Evolutionary conservation across 768 basidiomycete species (phyloP), one percentile per base, ranked within the genome.

Genomic region (Termitomyces heimii): DNA sequence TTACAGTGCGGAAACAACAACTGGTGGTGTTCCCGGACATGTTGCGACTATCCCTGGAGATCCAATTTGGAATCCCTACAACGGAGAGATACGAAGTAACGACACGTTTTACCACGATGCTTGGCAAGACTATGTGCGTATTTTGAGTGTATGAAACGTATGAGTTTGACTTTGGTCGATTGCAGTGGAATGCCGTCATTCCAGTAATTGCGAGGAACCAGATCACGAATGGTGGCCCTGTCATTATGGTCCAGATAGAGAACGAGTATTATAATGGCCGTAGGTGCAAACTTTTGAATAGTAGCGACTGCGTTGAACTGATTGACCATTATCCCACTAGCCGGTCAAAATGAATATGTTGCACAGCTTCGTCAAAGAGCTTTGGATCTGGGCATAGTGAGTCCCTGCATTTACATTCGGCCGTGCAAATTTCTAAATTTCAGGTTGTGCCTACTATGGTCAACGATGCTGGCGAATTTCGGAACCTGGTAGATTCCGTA

Each of bases 261-360:
- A 62, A 62, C 18, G 62, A 62, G 26, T 62, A 58, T 22, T 62
- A 62, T 34, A 62, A 62, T 29, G 62, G 62, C 18, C 42, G 62
- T 62, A 22, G 26, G 55, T 18, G 14, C 35, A 24, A 9, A 4
- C 26, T 29, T 20, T 22, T 28, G 26, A 7, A 39, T 14, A n/a
- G 7, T n/a, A 6, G 3, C 40, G 51, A 29, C n/a, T 20, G 14
- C 18, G n/a, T 51, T 5, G 18, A 28, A 39, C 24, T 37, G 4
- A 24, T 39, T n/a, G 16, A 10, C 28, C 39, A 12, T n/a, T 28
- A 34, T 46, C 8, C n/a, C 10, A 31, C 12, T 24, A 62, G 62
- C 59, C 20, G 62, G 62, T 32, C 62, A 62, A 50, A 62, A 62
- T 53, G 62, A 62, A 48, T 62, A 62, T 37, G 59, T 63, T 1